Evolutionary conservation across 1,139 yeast species (phyloP), one percentile per base, ranked within the genome.

Genomic region (Pichia sp.): DNA sequence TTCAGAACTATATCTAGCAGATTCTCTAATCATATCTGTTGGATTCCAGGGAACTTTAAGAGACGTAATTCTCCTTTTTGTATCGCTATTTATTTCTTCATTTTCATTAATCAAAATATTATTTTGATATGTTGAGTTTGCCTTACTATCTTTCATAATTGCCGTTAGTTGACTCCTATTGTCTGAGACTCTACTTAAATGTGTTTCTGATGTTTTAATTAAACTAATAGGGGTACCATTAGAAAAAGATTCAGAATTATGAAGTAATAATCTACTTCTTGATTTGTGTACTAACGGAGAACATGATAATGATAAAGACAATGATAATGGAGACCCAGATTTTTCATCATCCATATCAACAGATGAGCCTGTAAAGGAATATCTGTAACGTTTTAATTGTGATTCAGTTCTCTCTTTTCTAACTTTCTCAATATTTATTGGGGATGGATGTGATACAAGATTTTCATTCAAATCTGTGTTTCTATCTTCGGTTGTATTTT

Each of bases 1-100:
- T 16, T 64, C 62, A 7, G 76, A 58, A 31, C 84, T 73, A 60
- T 77, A 81, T 25, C 72, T 71, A 16, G 78, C 63, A 0, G 81
- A 74, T 45, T 75, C 67, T 40, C 64, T 58, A 6, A 76, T 63
- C 51, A 75, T 52, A 33, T 61, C 62, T 16, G 64, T 59, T 4
- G 79, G 73, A 5, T 69, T 61, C 75, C 79, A 76, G 1, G 83
- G 75, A 16, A 74, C 64, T 65, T 43, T 29, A 9, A 20, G 24
- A 6, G 6, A 5, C 5, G 7, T 32, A 4, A 4, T 10, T 10
- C 24, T 12, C 2, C 38, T 38, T 24, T 50, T 50, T 7, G 42
- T 10, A 20, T 12, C 10, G 4, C 8, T 16, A 16, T 22, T 27
- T 4, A n/a, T 2, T 1, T 22, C 31, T 16, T 33, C 16, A 9